phyloP scores from a whole-genome alignment of 495 filamentous ascomycete genomes.

The Sphaerosporella brunnea region DNA sequence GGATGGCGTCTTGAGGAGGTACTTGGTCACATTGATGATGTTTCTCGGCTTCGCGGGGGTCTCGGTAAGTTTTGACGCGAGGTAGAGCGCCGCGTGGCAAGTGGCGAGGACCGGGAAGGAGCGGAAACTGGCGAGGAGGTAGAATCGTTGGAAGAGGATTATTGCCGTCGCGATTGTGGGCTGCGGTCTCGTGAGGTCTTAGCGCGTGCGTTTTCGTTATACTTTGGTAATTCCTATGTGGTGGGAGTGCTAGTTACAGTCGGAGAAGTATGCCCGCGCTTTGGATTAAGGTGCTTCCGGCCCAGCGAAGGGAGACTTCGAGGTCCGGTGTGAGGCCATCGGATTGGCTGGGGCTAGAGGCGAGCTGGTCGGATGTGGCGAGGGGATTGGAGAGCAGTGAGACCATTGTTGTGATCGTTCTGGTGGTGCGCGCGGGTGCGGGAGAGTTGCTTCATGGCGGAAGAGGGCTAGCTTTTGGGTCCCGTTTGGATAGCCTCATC shows the following conservation, averaged over 20 bases:
- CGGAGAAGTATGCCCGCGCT: slow-evolving; percentile 70
- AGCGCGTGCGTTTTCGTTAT: background rate
- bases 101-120: slow-evolving; percentile 39
- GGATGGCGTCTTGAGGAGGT: slow-evolving; percentile 45
- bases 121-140: slow-evolving; percentile 36
- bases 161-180: slow-evolving; percentile 77
- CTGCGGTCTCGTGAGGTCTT: slow-evolving; percentile 38
- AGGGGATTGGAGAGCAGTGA: slow-evolving; percentile 65
- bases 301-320: slow-evolving; percentile 50
- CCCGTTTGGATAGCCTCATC: too few relatives aligned
- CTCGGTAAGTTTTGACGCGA: slow-evolving; percentile 68
- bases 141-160: slow-evolving; percentile 77
- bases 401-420: too few relatives aligned
- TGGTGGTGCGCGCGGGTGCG: too few relatives aligned
- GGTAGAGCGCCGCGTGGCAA: slow-evolving; percentile 65
- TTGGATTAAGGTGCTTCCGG: slow-evolving; percentile 63
- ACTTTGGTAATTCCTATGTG: too few relatives aligned
- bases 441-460: too few relatives aligned
- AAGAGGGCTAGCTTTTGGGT: too few relatives aligned
- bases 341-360: slow-evolving; percentile 44
- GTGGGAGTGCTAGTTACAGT: slow-evolving; percentile 27
- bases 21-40: slow-evolving; percentile 65
- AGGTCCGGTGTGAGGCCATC: slow-evolving; percentile 61
- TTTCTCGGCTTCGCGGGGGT: slow-evolving; percentile 58
- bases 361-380: slow-evolving; percentile 65